Evolutionary conservation across 2,329 filamentous ascomycete genomes (phyloP).

Genomic region (Colletotrichum sp.): DNA sequence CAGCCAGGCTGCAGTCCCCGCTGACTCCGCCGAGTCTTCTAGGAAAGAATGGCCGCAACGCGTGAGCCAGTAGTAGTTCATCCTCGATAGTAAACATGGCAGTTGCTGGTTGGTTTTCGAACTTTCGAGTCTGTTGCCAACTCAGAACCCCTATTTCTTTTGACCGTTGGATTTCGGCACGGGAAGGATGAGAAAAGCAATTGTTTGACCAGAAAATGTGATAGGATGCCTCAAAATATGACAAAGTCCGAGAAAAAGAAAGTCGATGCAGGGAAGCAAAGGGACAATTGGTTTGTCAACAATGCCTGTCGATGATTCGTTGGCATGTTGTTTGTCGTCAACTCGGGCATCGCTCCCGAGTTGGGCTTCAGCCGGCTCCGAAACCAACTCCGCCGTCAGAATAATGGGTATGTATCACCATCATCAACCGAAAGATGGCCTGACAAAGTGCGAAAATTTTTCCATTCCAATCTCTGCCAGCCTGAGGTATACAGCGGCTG

Average conservation of each 20-base stretch:
- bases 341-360: neutral
- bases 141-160: neutral
- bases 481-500: neutral
- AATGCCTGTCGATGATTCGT: neutral
- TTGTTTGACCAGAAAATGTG: neutral
- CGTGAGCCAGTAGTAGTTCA: neutral
- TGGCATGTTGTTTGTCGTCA: neutral
- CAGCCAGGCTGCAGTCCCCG: neutral
- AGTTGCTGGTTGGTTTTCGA: neutral
- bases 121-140: neutral
- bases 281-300: neutral
- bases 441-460: neutral
- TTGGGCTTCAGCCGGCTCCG: neutral
- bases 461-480: neutral
- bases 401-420: neutral
- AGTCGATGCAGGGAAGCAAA: neutral
- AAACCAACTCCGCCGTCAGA: neutral
- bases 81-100: neutral
- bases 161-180: neutral
- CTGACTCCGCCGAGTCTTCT: neutral
- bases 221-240: neutral
- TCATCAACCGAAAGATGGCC: neutral
- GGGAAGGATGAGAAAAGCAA: neutral
- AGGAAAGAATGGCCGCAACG: neutral
- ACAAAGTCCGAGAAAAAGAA: neutral